phyloP scores from a whole-genome alignment of 2,329 filamentous ascomycete species.

The Rhynchosporium agropyri region DNA sequence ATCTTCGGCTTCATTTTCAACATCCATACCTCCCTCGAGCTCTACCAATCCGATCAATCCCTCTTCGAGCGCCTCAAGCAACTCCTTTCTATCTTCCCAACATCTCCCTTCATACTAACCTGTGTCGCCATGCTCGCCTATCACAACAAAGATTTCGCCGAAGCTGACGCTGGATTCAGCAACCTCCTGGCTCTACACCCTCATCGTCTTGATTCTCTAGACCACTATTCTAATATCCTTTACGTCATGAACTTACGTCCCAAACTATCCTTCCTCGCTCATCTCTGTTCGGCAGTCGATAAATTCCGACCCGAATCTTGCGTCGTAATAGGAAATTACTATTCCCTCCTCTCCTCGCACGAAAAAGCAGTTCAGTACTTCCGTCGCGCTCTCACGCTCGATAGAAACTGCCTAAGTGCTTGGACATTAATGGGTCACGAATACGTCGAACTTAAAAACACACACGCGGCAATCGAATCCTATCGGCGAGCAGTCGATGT shows the following conservation, averaged over 20 bases:
- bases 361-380: constrained; percentile 99
- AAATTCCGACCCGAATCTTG: constrained; percentile 97
- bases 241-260: constrained; percentile 89
- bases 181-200: constrained; percentile 76
- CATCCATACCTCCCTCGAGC: constrained; percentile 84
- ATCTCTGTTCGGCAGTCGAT: constrained; percentile 87
- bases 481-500: constrained; percentile 95
- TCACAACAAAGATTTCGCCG: constrained; percentile 80
- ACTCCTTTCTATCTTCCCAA: constrained; percentile 82
- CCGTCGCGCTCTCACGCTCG: constrained; percentile 84
- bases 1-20: constrained; percentile 88
- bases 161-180: constrained; percentile 69
- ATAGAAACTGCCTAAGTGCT: constrained; percentile 87
- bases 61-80: constrained; percentile 76
- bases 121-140: constrained; percentile 88
- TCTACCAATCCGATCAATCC: constrained; percentile 81
- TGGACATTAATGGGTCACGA: constrained; percentile 99
- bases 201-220: constrained; percentile 81
- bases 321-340: constrained; percentile 96
- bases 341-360: constrained; percentile 89
- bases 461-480: constrained; percentile 94
- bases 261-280: constrained; percentile 89
- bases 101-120: constrained; percentile 85
- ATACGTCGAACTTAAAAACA: constrained; percentile 98
- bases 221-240: constrained; percentile 96